A percentile compares a stretch with the other conserved stretches of the same genome.
Conservation (phyloP, 352 stramenopile species). For the Pilasporangium apinafurcum region DNA sequence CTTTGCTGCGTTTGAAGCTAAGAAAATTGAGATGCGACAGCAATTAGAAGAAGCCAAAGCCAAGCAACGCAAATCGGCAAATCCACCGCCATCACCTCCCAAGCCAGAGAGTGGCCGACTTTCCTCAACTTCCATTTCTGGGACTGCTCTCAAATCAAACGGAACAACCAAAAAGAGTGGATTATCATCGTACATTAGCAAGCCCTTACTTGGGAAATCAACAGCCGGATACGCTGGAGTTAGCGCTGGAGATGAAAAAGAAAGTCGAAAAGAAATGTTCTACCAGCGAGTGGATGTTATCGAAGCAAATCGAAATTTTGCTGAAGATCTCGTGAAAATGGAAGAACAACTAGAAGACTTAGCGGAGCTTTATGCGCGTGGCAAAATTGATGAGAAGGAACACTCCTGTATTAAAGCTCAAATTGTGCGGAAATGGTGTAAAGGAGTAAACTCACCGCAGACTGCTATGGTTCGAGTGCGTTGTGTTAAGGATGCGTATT, state of each 20-base stretch:
- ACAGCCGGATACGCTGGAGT: constrained; percentile 4
- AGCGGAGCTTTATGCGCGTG: constrained; percentile 56
- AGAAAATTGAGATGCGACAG: constrained; percentile 83
- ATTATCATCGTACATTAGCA: constrained; percentile 65
- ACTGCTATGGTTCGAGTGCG: constrained; percentile 71
- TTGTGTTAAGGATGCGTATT: constrained; percentile 43
- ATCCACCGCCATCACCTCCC: constrained; percentile 44
- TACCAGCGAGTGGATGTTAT: constrained; percentile 69
- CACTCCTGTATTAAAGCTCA: constrained; percentile 78
- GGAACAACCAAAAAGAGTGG: constrained; percentile 11
- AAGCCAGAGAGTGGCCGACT: constrained; percentile 36
- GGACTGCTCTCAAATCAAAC: constrained; percentile 18
- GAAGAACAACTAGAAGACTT: constrained; percentile 76
- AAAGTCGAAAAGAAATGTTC: constrained; percentile 34
- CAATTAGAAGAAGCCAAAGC: constrained; percentile 67
- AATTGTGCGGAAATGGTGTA: constrained; percentile 80
- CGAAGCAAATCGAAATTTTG: constrained; percentile 59
- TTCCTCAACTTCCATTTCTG: constrained; percentile 33
- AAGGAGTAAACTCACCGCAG: constrained; percentile 72
- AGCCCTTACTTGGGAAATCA: constrained; percentile 33
- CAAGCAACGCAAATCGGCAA: constrained; percentile 29
- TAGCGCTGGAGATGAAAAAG: constrained; percentile 24
- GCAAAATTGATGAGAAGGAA: constrained; percentile 83
- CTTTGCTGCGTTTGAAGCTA: constrained; percentile 71
- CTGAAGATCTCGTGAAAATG: constrained; percentile 69